Base-by-base conservation (phyloP, 768 basidiomycete genomes). In the Collybia sp. region DNA sequence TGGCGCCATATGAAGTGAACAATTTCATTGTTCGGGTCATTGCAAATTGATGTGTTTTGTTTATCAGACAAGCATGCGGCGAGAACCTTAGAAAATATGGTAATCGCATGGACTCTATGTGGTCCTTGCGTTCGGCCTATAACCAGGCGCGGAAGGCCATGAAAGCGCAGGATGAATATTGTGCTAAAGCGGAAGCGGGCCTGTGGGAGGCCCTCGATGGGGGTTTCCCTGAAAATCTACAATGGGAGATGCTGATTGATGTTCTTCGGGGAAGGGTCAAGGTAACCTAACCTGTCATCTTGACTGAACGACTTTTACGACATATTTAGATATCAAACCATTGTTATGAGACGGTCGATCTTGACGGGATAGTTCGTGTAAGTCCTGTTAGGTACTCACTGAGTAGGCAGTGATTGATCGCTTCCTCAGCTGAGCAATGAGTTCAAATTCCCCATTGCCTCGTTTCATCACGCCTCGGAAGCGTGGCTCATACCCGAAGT, bases 391-490 rank as follows among this genome's bases (percentile, higher is more conserved):
- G 16, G 20, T 3, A 13, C n/a, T 19, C 12, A 6, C 5, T 20
- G n/a, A 33, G 12, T 20, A 25, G 25, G 25, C 25, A 25, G 8
- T 25, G 25, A 8, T 8, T 43, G 12, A 32, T 37, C 35, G 13
- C 17, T 31, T 16, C 43, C 42, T 32, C 31, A 93, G 80, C 73
- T 96, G 42, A 82, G 89, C 31, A 89, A 95, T 59, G 93, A 96
- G 64, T 97, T 94, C 71, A 68, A 90, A 54, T 93, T 92, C 58
- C 76, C 81, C 1, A 72, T 93, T 20, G 79, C 86, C 5, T 85
- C 88, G 5, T 82, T 93, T 58, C 90, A 93, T 56, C 86, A 90
- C 58, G 93, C 92, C 6, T 83, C 90, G 45, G 92, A 95, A 61
- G 81, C 91, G 1, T 96, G 90, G 65, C 75, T 96, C n/a, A 85